phyloP scores from a whole-genome alignment of 2,329 filamentous ascomycete species.

The Purpureocillium takamizusanense region DNA sequence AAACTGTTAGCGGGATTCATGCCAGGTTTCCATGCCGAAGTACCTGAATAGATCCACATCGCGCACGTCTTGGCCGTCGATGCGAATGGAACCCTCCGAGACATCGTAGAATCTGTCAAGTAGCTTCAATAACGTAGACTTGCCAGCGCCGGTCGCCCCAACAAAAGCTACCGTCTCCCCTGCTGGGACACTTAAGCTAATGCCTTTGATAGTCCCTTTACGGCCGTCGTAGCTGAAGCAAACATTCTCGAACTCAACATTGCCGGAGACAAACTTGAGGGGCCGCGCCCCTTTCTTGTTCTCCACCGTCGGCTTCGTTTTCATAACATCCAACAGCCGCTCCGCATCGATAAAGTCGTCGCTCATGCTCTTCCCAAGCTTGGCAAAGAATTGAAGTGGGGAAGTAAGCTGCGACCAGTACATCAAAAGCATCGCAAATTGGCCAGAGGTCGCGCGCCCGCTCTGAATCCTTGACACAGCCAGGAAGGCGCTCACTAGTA shows the following conservation, averaged over 20 bases:
- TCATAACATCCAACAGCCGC: slow-evolving; percentile 48
- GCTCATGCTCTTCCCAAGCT: slow-evolving; percentile 45
- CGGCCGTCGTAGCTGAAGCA: slow-evolving; percentile 51
- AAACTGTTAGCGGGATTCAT: slow-evolving; percentile 11
- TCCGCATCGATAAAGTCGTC: slow-evolving; percentile 50
- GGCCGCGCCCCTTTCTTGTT: slow-evolving; percentile 41
- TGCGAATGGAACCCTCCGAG: slow-evolving; percentile 38
- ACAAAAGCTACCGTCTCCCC: slow-evolving; percentile 52
- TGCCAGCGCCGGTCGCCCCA: slow-evolving; percentile 50
- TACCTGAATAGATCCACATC: slow-evolving; percentile 42
- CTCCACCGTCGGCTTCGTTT: slow-evolving; percentile 44
- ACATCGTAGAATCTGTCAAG: slow-evolving; percentile 52
- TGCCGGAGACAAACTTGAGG: slow-evolving; percentile 40
- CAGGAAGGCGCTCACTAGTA: slow-evolving; percentile 53
- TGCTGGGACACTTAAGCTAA: slow-evolving; percentile 40
- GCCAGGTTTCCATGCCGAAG: neutral
- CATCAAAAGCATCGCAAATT: slow-evolving; percentile 62
- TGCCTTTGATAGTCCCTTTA: slow-evolving; percentile 45
- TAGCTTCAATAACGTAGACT: slow-evolving; percentile 50
- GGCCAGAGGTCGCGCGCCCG: slow-evolving; percentile 51
- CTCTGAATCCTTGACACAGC: slow-evolving; percentile 58
- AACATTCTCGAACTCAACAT: slow-evolving; percentile 46
- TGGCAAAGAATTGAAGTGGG: slow-evolving; percentile 61
- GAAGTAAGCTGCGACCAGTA: slow-evolving; percentile 68
- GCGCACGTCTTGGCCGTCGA: slow-evolving; percentile 49